A percentile compares a stretch with the other conserved stretches of the same genome.
Conservation (phyloP, 2,329 filamentous ascomycete species). For the Neonectria sp. region DNA sequence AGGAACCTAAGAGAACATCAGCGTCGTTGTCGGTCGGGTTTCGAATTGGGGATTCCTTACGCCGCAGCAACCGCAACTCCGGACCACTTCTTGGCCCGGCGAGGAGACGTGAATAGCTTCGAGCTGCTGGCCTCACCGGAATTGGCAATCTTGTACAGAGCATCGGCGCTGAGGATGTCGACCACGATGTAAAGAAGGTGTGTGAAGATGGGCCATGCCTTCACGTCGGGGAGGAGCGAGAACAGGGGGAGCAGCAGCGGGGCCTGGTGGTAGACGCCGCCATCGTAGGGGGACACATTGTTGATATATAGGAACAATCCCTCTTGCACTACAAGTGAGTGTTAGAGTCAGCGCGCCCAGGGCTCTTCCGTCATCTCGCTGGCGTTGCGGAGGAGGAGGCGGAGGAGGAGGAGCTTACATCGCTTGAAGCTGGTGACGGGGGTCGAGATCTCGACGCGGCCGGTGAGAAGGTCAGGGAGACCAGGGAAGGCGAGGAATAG, state of each 20-base stretch:
- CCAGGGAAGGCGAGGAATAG: slow-evolving; percentile 87
- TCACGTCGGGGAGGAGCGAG: slow-evolving; percentile 83
- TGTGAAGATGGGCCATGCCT: slow-evolving; percentile 78
- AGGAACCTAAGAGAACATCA: slow-evolving; percentile 75
- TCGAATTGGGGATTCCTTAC: slow-evolving; percentile 62
- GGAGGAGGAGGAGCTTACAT: slow-evolving; percentile 69
- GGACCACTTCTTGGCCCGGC: slow-evolving; percentile 82
- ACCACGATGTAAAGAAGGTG: slow-evolving; percentile 85
- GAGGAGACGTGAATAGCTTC: slow-evolving; percentile 82
- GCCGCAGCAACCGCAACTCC: slow-evolving; percentile 83
- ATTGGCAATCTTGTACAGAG: slow-evolving; percentile 83
- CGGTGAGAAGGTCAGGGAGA: slow-evolving; percentile 87
- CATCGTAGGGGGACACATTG: slow-evolving; percentile 97
- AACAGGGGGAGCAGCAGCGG: slow-evolving; percentile 93
- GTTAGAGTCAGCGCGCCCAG: slow-evolving; percentile 14
- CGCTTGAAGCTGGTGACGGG: slow-evolving; percentile 98
- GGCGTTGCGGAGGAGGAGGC: background rate
- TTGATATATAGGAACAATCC: slow-evolving; percentile 96
- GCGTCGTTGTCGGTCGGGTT: slow-evolving; percentile 10
- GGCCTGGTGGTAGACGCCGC: slow-evolving; percentile 86
- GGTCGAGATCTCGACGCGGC: slow-evolving; percentile 95
- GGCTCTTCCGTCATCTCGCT: background rate
- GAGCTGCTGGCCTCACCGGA: slow-evolving; percentile 85
- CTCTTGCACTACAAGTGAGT: slow-evolving; percentile 74
- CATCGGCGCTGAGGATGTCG: slow-evolving; percentile 86